Evolutionary conservation across 2,329 filamentous ascomycete species (phyloP).

Genomic region (Monosporascus sp.): DNA sequence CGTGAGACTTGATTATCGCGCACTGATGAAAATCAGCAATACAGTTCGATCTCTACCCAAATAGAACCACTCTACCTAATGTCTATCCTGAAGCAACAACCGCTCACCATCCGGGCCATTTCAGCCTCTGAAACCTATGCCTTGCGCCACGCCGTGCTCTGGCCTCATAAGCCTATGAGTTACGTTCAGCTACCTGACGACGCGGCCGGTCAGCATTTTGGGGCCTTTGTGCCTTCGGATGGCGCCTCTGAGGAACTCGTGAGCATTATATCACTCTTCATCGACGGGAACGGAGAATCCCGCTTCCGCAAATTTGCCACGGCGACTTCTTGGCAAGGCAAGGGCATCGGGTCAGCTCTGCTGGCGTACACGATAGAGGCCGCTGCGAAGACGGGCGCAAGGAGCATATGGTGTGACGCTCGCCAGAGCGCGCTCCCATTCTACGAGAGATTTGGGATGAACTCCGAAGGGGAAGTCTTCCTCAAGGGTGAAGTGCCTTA

Average conservation of each 20-base stretch:
- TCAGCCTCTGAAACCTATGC: slow-evolving; percentile 13
- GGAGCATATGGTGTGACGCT: slow-evolving; percentile 20
- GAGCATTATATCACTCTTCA: slow-evolving; percentile 21
- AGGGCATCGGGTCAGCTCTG: slow-evolving; percentile 16
- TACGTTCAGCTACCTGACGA: slow-evolving; percentile 20
- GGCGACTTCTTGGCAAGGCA: slow-evolving; percentile 15
- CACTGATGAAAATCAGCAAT: too few relatives aligned
- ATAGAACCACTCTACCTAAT: too few relatives aligned
- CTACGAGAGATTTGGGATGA: slow-evolving; percentile 18
- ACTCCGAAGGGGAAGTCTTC: slow-evolving; percentile 16
- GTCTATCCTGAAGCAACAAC: too few relatives aligned
- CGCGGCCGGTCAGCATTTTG: slow-evolving; percentile 16
- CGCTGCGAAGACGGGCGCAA: slow-evolving; percentile 12
- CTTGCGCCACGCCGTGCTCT: slow-evolving; percentile 18
- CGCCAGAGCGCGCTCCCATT: slow-evolving; percentile 17
- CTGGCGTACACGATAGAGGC: slow-evolving; percentile 14
- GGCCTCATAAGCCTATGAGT: slow-evolving; percentile 16
- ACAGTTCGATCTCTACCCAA: too few relatives aligned
- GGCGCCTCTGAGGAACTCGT: slow-evolving; percentile 4
- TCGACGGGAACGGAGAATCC: slow-evolving; percentile 10
- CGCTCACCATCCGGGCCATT: slow-evolving; percentile 11
- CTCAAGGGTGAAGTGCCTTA: slow-evolving; percentile 19
- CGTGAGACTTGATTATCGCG: too few relatives aligned
- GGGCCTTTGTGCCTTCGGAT: slow-evolving; percentile 9
- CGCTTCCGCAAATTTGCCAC: slow-evolving; percentile 23